These are phyloP conservation scores for Nicotiana knightiana DNA, from an alignment of 257 asterid species.

Conservation along the genomic window DNA sequence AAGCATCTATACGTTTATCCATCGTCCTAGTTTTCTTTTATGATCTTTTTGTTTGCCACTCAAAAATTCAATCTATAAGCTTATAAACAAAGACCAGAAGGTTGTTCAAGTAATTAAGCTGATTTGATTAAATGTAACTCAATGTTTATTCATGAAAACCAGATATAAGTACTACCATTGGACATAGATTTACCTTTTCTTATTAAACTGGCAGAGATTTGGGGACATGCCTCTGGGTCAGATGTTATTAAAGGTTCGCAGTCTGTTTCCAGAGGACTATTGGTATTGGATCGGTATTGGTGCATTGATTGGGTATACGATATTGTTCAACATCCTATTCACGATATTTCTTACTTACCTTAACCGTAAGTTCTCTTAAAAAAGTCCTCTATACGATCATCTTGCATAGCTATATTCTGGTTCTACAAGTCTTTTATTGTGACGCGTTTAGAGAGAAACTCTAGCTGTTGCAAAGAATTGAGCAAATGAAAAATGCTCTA, in stretches of 20 bases:
- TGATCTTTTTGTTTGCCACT: background rate
- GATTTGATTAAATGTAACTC: background rate
- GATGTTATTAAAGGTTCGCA: constrained; percentile 26
- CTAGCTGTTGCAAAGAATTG: background rate
- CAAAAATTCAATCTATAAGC: background rate
- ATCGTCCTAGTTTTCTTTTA: background rate
- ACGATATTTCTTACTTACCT: constrained; percentile 41
- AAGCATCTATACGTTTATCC: background rate
- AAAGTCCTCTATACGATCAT: background rate
- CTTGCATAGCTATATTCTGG: background rate
- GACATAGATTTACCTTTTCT: background rate
- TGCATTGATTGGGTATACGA: constrained; percentile 29
- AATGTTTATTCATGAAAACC: background rate
- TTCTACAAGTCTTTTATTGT: background rate
- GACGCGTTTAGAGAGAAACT: background rate
- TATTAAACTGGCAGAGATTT: constrained; percentile 16
- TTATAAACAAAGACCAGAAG: background rate
- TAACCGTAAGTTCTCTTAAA: constrained; percentile 58
- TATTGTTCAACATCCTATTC: constrained; percentile 26
- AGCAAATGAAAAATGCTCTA: background rate
- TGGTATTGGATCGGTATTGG: constrained; percentile 55
- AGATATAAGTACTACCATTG: background rate
- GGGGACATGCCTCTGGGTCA: constrained; percentile 26
- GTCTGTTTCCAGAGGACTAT: constrained; percentile 29
- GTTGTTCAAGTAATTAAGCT: background rate